Evolutionary conservation across 768 basidiomycete species (phyloP), one percentile per base, ranked within the genome.

Genomic region (Amanita subjunquillea): DNA sequence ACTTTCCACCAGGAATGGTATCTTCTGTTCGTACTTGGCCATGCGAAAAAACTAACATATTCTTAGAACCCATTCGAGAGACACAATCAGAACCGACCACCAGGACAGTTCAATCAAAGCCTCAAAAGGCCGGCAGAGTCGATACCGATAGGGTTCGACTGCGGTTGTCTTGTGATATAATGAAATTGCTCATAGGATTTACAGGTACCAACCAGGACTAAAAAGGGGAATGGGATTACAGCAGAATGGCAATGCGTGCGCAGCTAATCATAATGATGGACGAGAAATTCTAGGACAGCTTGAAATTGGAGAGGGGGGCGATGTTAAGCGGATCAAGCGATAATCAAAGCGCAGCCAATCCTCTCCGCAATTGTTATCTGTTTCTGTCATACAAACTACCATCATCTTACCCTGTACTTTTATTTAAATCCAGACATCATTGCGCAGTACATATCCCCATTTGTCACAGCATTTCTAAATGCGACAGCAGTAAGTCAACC

Each of bases 1-100:
- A 76, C 58, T 73, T 74, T 51, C 74, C 75, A 0, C 63, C 72
- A 46, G 75, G 72, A 22, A 62, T 70, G 64, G 79, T 78, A 57
- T 63, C 30, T 40, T 50, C 7, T 37, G 40, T 9, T 17, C 47
- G 48, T 9, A 37, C 25, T 29, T 25, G 3, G 12, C 10, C 29
- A 43, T 17, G 20, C 8, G 46, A 29, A 15, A 55, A 22, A 49
- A 20, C 22, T 12, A 4, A 22, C 20, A 36, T 27, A 29, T 8
- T 6, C 41, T 30, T 34, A 62, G 62, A 59, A 62, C 52, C 57
- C 58, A 6, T 56, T 54, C 3, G 32, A 32, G 32, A 9, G 32
- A 8, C 30, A 30, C 36, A 44, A 30, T 22, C 63, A 62, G 57
- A 40, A 25, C 37, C 47, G 29, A n/a, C 57, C 46, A 25, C 20